Evolutionary conservation across 129 eudicot species (phyloP).

Genomic region (Artemisia argyi): DNA sequence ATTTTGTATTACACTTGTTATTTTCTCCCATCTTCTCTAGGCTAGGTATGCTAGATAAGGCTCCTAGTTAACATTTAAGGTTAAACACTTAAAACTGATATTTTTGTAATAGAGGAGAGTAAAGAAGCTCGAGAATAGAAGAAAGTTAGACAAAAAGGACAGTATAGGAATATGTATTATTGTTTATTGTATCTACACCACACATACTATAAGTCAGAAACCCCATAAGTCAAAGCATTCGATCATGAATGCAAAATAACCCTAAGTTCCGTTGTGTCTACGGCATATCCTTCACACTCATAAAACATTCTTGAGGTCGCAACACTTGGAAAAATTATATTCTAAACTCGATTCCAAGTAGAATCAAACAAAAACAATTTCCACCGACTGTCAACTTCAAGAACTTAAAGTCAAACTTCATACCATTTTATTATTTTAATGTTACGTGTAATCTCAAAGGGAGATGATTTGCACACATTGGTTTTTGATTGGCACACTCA

Average conservation of each 20-base stretch:
- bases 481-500: too few species aligned
- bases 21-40: too few species aligned
- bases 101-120: neutral
- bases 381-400: conserved; percentile 45
- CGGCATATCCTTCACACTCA: conserved; percentile 23
- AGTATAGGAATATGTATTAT: neutral
- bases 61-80: neutral
- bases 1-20: too few species aligned
- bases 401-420: conserved; percentile 43
- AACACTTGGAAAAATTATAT: conserved; percentile 23
- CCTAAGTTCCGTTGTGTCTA: conserved; percentile 37
- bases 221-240: conserved; percentile 28
- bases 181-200: neutral
- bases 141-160: conserved; percentile 24
- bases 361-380: conserved; percentile 35
- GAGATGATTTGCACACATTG: too few species aligned
- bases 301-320: conserved; percentile 35
- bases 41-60: neutral
- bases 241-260: conserved; percentile 14
- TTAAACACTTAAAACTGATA: neutral
- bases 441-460: conserved; percentile 40
- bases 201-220: neutral
- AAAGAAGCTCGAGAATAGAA: conserved; percentile 22
- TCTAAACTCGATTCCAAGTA: conserved; percentile 27
- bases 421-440: conserved; percentile 17